These are phyloP conservation scores for Crithidia bombi DNA, from an alignment of 208 protist species.

Conservation along the genomic window DNA sequence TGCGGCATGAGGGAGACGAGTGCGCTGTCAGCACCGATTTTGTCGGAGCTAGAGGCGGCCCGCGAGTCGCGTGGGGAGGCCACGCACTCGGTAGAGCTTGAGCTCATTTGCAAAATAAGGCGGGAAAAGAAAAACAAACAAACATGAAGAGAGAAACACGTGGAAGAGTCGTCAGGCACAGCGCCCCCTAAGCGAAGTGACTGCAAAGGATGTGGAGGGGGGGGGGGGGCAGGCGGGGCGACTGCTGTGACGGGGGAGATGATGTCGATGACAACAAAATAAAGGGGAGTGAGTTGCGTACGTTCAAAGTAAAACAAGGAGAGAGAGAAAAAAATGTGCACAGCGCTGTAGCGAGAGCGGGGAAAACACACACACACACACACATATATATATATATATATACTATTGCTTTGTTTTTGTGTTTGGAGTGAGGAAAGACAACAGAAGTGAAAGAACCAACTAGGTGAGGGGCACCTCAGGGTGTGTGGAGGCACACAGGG, in stretches of 20 bases:
- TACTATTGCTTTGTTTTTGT: too few species aligned
- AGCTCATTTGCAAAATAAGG: constrained; percentile 1
- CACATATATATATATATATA: neutral
- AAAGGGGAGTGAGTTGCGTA: neutral
- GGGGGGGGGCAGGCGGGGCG: too few species aligned
- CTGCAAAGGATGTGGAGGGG: neutral
- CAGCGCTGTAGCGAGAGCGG: neutral
- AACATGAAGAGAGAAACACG: neutral
- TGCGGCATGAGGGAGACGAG: constrained; percentile 1
- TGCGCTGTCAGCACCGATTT: neutral
- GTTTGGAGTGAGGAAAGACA: too few species aligned
- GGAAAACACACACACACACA: neutral
- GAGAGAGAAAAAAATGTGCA: neutral
- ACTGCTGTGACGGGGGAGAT: too few species aligned
- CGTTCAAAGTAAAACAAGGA: neutral
- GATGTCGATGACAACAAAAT: constrained; percentile 4
- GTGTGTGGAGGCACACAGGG: too few species aligned
- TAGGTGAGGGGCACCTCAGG: too few species aligned
- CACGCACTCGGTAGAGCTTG: neutral
- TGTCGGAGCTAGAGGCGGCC: neutral
- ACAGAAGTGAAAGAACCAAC: too few species aligned
- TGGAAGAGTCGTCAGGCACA: too few species aligned
- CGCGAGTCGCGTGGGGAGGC: neutral
- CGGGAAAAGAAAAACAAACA: constrained; percentile 10
- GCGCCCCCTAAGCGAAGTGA: constrained; percentile 4